Percentiles rank a stretch among this genome's conserved stretches.
These are phyloP conservation scores for Chrysoporthe austroafricana DNA, from an alignment of 2,329 filamentous ascomycete species.

Conservation along the genomic window DNA sequence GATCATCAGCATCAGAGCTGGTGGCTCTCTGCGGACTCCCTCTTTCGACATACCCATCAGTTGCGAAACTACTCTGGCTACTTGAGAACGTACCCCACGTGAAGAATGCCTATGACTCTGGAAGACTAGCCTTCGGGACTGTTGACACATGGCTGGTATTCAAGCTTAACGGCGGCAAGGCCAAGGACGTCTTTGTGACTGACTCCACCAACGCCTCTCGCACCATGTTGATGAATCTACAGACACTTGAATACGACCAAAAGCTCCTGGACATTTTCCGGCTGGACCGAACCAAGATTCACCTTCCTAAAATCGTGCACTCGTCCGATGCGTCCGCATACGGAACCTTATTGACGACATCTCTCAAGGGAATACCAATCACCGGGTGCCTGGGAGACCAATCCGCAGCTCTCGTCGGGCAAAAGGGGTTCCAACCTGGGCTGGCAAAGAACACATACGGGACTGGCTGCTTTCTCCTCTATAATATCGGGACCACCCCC, in stretches of 20 bases:
- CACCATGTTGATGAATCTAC: constrained; percentile 87
- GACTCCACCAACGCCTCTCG: constrained; percentile 82
- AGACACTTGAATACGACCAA: constrained; percentile 75
- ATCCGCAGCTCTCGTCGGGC: constrained; percentile 78
- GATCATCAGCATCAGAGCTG: constrained; percentile 70
- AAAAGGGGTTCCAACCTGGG: constrained; percentile 76
- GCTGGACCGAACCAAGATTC: constrained; percentile 69
- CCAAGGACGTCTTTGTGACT: constrained; percentile 70
- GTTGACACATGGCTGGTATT: constrained; percentile 82
- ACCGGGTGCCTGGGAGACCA: constrained; percentile 82
- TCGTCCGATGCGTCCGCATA: constrained; percentile 73
- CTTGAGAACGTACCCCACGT: constrained; percentile 70
- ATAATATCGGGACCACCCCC: constrained; percentile 79
- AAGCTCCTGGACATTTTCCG: constrained; percentile 75
- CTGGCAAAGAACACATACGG: constrained; percentile 86
- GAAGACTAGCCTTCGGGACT: constrained; percentile 76
- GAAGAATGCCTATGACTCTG: constrained; percentile 71
- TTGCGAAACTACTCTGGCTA: constrained; percentile 78
- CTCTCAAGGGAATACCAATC: constrained; percentile 69
- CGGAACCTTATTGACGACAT: constrained; percentile 63
- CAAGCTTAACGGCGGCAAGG: constrained; percentile 73
- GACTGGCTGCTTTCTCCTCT: constrained; percentile 82
- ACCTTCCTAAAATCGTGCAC: constrained; percentile 75
- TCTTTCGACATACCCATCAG: constrained; percentile 81
- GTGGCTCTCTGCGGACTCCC: constrained; percentile 73